Base-by-base conservation (phyloP, 805 yeast genomes). In the Ogataea ramenticola region DNA sequence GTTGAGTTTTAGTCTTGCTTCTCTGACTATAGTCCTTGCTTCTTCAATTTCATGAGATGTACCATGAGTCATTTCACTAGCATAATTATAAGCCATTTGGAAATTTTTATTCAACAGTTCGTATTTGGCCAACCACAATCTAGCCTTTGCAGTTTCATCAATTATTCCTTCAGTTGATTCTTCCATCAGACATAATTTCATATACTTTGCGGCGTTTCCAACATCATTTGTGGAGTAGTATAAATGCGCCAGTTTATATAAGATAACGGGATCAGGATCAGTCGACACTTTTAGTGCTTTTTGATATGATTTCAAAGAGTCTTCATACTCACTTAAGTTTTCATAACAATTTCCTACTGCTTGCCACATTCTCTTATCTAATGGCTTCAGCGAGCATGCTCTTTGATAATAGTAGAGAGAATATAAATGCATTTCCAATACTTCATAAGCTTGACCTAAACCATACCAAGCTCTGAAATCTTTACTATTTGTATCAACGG, bases 381-480 rank as follows among this genome's bases (percentile, higher is more conserved):
- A 64, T 1, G 97, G 97, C 55, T 86, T 89, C 51, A 93, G 68
- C 12, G 89, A 76, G 42, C 96, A 83, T 0, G 98, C 96, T 41
- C 83, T 73, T 64, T 93, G 96, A 60, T 88, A 93, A 61, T 93
- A 93, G 62, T 88, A 91, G 36, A 90, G 68, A 0, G 98, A 90
- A 57, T 90, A 93, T 47, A 86, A 69, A 58, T 87, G 93, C 96
- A 91, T 91, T 53, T 91, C 97, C 44, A 91, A 67, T 11, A 93
- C 96, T 61, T 93, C 99, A 60, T 93, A 93, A 1, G 98, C 98
- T 64, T 93, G 98, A 0, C 99, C 99, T 42, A 93, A 69, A 2
- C 99, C 99, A 62, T 91, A 93, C 99, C 99, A 93, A 0, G 98
- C 98, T 42, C 96, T 71, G 61, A 86, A 95, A 60, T 93, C 99